Base-by-base conservation (phyloP, 371 early-diverging fungal genomes). In the Paraphysoderma sedebokerense region DNA sequence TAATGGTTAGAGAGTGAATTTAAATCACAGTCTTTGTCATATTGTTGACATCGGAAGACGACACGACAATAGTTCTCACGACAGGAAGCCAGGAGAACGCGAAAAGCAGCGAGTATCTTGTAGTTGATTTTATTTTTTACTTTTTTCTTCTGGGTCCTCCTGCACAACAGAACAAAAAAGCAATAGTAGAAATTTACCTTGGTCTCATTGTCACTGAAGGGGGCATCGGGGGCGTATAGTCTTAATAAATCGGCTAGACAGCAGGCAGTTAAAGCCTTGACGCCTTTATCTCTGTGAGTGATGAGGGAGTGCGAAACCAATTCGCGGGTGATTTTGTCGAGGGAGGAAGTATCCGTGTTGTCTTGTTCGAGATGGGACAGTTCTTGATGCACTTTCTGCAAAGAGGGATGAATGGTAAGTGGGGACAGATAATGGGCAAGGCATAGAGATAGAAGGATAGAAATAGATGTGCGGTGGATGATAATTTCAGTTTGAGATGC, bases 181-280 rank as follows among this genome's bases (percentile, higher is more conserved):
- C 11, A 37, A n/a, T 26, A 53, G 47, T 46, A 19, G 12, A 49
- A 20, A 5, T 33, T 27, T 62, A 82, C 82, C 63, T 66, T 79
- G 44, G 90, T 68, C 50, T 87, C 79, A 0, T 56, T 53, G 38
- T 72, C 65, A 28, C 54, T 65, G 61, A 87, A 92, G 1, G 95
- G 97, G 2, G 88, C 84, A 32, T 87, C 82, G 6, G 95, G 93
- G 3, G 92, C 95, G 61, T 76, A 88, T 19, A 97, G 63, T 27
- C 92, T 72, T 44, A 97, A 70, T 2, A 92, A 66, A 53, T 93
- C 97, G 0, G 89, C 87, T 20, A 92, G 62, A 60, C 92, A 92
- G 62, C 88, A 87, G 1, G 90, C 82, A 1, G 78, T 72, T 19
- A 81, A 68, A 12, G 77, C 72, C 37, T 69, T 73, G 13, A 92